phyloP scores from a whole-genome alignment of 2,329 filamentous ascomycete species.

The Claviceps capensis region DNA sequence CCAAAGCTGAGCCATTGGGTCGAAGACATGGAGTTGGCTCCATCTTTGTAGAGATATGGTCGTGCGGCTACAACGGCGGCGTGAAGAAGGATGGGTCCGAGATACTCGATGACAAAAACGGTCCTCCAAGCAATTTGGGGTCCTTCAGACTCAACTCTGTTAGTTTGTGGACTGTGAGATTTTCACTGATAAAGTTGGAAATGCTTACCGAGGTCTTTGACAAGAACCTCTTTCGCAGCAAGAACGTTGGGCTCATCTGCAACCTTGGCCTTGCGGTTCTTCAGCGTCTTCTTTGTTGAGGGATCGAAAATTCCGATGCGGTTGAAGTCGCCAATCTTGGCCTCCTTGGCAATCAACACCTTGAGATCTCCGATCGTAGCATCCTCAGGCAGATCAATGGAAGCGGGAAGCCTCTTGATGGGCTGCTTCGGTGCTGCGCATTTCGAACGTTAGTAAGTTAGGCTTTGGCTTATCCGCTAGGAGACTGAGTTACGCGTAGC shows the following conservation, averaged over 20 bases:
- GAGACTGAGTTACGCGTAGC: neutral
- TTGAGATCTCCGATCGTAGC: slow-evolving; percentile 50
- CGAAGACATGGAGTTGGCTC: slow-evolving; percentile 39
- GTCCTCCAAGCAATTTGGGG: slow-evolving; percentile 84
- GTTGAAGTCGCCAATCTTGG: slow-evolving; percentile 42
- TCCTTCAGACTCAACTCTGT: slow-evolving; percentile 34
- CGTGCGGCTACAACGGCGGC: slow-evolving; percentile 58
- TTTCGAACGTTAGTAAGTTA: slow-evolving; percentile 1
- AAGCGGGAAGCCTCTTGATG: slow-evolving; percentile 39
- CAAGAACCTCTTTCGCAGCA: slow-evolving; percentile 48
- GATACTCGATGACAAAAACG: slow-evolving; percentile 90
- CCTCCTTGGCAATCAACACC: slow-evolving; percentile 35
- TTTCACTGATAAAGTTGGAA: neutral
- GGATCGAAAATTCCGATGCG: slow-evolving; percentile 50
- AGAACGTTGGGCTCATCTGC: slow-evolving; percentile 33
- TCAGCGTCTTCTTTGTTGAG: slow-evolving; percentile 46
- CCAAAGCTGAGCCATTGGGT: slow-evolving; percentile 61
- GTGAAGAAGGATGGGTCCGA: slow-evolving; percentile 84
- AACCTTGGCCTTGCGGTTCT: slow-evolving; percentile 44
- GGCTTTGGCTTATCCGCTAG: neutral
- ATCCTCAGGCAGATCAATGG: slow-evolving; percentile 33
- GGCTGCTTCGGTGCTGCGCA: slow-evolving; percentile 31
- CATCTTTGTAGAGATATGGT: slow-evolving; percentile 41
- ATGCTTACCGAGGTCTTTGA: slow-evolving; percentile 78
- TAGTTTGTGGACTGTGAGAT: neutral